phyloP scores from a whole-genome alignment of 1,284 basidiomycete genomes.

The Peniophora sp. region DNA sequence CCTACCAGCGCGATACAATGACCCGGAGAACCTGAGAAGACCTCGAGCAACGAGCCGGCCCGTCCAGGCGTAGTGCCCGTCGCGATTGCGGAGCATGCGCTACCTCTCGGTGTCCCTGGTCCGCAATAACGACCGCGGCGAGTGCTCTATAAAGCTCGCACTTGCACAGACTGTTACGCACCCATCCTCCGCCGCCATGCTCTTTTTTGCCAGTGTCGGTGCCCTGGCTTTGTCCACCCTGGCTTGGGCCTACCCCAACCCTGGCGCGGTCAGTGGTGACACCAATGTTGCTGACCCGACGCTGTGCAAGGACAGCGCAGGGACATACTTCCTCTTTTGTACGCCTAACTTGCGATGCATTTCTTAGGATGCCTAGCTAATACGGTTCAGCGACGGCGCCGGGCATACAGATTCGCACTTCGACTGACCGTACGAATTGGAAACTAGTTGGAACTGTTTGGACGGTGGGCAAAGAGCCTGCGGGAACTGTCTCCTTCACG shows the following conservation, averaged over 20 bases:
- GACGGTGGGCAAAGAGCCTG: constrained; percentile 30
- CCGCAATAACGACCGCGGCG: too few relatives aligned
- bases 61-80: too few relatives aligned
- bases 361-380: background rate
- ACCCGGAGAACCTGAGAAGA: too few relatives aligned
- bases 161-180: too few relatives aligned
- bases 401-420: constrained; percentile 45
- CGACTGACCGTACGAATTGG: constrained; percentile 42
- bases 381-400: constrained; percentile 30
- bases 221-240: background rate
- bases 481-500: constrained; percentile 45
- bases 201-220: too few relatives aligned
- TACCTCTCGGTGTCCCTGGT: too few relatives aligned
- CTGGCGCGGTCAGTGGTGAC: constrained; percentile 1
- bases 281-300: constrained; percentile 25
- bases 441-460: constrained; percentile 39
- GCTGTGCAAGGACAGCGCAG: constrained; percentile 42
- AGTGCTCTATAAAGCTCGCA: too few relatives aligned
- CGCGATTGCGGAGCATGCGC: too few relatives aligned
- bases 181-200: too few relatives aligned
- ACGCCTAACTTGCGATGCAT: background rate
- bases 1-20: too few relatives aligned
- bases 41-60: too few relatives aligned
- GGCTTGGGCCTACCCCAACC: background rate
- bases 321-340: constrained; percentile 48